These are phyloP conservation scores for Ganoderma multipileum DNA, from an alignment of 1,284 basidiomycete genomes.

Conservation along the genomic window DNA sequence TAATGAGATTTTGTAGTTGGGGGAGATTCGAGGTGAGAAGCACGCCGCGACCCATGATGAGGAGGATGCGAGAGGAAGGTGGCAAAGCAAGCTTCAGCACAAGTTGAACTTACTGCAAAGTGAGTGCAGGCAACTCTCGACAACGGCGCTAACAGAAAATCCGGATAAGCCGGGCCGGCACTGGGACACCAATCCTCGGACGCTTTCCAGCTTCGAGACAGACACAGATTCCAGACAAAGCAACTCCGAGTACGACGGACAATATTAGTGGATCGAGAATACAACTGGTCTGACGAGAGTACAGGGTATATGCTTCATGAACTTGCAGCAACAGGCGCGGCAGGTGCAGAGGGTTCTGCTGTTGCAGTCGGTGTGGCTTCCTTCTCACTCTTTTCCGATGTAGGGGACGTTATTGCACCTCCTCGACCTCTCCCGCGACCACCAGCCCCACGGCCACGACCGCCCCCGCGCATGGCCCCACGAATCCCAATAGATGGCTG, in stretches of 20 bases:
- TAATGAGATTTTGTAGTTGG: conserved; percentile 95
- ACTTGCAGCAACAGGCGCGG: conserved; percentile 22
- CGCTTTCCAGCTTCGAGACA: neutral
- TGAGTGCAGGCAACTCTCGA: no score
- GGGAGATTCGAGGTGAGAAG: conserved; percentile 77
- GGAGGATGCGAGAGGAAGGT: neutral
- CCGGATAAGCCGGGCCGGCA: conserved; percentile 3
- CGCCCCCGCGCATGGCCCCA: conserved; percentile 37
- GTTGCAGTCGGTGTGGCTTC: conserved; percentile 12
- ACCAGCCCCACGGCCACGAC: conserved; percentile 27
- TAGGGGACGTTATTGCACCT: conserved; percentile 26
- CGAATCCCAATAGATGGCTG: conserved; percentile 36
- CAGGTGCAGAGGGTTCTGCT: conserved; percentile 13
- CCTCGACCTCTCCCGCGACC: conserved; percentile 31
- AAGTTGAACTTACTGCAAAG: neutral
- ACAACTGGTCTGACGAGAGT: conserved; percentile 22
- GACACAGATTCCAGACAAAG: neutral
- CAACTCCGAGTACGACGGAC: neutral
- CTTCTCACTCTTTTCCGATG: conserved; percentile 24
- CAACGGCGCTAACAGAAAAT: conserved; percentile 21
- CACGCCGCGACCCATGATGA: conserved; percentile 62
- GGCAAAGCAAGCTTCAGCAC: no score
- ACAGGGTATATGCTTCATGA: conserved; percentile 33
- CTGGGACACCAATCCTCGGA: neutral
- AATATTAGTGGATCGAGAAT: conserved; percentile 17